These are phyloP conservation scores for Francoa sonchifolia DNA, from an alignment of 441 rosid species.

Conservation along the genomic window DNA sequence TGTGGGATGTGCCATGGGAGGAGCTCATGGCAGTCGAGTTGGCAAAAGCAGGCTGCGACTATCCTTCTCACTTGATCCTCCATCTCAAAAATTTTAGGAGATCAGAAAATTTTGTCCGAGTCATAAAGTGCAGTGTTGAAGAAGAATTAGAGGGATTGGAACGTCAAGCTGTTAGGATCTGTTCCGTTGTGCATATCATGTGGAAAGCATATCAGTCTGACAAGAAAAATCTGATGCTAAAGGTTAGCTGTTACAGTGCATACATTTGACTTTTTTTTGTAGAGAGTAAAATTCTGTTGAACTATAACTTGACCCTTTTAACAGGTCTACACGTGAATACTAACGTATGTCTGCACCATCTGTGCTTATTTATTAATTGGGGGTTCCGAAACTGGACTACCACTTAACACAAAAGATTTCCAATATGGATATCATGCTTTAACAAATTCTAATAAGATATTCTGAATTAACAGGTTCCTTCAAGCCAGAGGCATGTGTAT, in stretches of 20 bases:
- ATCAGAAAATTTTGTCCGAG: slow-evolving; percentile 83
- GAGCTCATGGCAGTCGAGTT: slow-evolving; percentile 87
- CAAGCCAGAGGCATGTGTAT: slow-evolving; percentile 73
- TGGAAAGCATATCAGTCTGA: slow-evolving; percentile 74
- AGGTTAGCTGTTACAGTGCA: slow-evolving; percentile 31
- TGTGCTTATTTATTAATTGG: no score
- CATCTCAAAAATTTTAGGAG: slow-evolving; percentile 77
- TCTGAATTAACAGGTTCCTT: slow-evolving; percentile 53
- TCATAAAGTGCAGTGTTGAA: slow-evolving; percentile 64
- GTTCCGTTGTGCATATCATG: slow-evolving; percentile 69
- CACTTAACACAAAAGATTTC: no score
- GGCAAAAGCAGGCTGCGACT: slow-evolving; percentile 73
- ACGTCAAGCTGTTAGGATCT: slow-evolving; percentile 77
- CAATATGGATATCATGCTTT: no score
- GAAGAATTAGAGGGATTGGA: slow-evolving; percentile 44
- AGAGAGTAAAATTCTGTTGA: no score
- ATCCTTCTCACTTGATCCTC: slow-evolving; percentile 81
- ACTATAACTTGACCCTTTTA: no score
- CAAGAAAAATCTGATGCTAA: slow-evolving; percentile 41
- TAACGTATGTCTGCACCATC: no score
- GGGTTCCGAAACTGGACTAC: no score
- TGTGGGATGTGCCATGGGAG: slow-evolving; percentile 98
- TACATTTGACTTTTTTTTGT: slow-evolving; percentile 1
- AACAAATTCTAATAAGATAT: no score
- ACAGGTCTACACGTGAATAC: no score